A percentile compares a stretch with the other conserved stretches of the same genome.
Evolutionary conservation across 164 flowering plant genomes (phyloP).

Genomic region (Paratinospora sagittata): DNA sequence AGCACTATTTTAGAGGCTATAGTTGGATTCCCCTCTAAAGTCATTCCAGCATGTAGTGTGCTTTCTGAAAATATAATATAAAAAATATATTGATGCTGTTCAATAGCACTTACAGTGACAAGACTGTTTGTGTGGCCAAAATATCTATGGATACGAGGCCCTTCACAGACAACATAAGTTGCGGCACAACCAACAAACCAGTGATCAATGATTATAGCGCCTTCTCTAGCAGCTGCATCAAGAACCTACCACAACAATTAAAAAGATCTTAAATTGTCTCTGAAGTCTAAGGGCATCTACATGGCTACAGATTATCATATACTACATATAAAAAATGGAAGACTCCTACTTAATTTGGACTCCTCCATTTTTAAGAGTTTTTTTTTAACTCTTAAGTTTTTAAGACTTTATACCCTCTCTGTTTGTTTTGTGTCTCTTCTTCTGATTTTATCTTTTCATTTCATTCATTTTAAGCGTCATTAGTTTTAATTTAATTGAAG

Average conservation of each 20-base stretch:
- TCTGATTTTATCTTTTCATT: no score
- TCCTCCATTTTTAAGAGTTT: no score
- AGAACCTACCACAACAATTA: constrained; percentile 42
- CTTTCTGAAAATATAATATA: neutral
- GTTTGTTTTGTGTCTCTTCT: no score
- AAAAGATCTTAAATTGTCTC: neutral
- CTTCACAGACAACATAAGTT: constrained; percentile 83
- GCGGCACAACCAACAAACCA: constrained; percentile 85
- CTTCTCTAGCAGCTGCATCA: constrained; percentile 60
- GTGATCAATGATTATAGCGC: constrained; percentile 48
- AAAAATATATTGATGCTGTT: neutral
- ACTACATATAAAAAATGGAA: no score
- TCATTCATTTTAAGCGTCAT: no score
- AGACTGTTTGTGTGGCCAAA: constrained; percentile 65
- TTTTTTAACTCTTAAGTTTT: no score
- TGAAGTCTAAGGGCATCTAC: neutral
- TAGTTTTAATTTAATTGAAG: no score
- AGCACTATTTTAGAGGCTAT: neutral
- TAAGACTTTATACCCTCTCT: no score
- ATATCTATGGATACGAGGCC: constrained; percentile 53
- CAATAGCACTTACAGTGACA: constrained; percentile 61
- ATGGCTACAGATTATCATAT: neutral
- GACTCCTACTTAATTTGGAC: no score
- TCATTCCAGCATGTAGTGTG: neutral
- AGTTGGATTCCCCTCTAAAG: neutral